A percentile compares a stretch with the other conserved stretches of the same genome.
Evolutionary conservation across 805 yeast species (phyloP).

Genomic region (Saturnispora gosingensis): DNA sequence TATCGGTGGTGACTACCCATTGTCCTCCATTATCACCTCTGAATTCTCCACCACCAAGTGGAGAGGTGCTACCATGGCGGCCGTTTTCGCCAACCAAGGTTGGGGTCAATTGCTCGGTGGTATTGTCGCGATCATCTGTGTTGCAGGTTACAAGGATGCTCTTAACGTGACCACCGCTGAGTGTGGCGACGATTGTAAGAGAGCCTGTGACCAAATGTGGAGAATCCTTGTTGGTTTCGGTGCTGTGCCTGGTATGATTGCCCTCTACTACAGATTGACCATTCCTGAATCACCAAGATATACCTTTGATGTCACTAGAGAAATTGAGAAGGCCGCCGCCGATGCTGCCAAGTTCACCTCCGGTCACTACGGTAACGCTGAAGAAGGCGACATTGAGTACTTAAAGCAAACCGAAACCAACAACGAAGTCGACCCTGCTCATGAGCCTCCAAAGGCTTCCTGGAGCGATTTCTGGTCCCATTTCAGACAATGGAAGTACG

Average conservation of each 20-base stretch:
- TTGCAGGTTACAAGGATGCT: constrained; percentile 65
- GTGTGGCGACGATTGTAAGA: constrained; percentile 60
- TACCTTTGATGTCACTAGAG: constrained; percentile 63
- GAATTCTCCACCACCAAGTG: constrained; percentile 91
- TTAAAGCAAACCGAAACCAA: constrained; percentile 40
- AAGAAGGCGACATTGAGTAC: constrained; percentile 33
- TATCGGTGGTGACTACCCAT: constrained; percentile 95
- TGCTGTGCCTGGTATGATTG: constrained; percentile 77
- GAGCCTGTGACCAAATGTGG: constrained; percentile 91
- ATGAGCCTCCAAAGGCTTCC: constrained; percentile 73
- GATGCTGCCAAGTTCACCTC: constrained; percentile 43
- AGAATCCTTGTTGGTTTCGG: constrained; percentile 85
- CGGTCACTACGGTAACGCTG: constrained; percentile 45
- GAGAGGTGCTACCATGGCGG: constrained; percentile 98
- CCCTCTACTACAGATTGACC: constrained; percentile 84
- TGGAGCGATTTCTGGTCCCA: constrained; percentile 61
- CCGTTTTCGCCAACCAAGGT: constrained; percentile 95
- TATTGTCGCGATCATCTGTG: constrained; percentile 67
- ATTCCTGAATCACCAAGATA: constrained; percentile 94
- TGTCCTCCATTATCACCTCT: constrained; percentile 86
- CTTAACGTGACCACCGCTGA: constrained; percentile 47
- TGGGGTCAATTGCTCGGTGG: constrained; percentile 90
- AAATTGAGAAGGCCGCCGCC: constrained; percentile 47
- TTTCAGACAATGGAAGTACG: constrained; percentile 79
- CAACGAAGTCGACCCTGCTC: constrained; percentile 20